Evolutionary conservation across 306 rosid species (phyloP).

Genomic region (Benincasa hispida): DNA sequence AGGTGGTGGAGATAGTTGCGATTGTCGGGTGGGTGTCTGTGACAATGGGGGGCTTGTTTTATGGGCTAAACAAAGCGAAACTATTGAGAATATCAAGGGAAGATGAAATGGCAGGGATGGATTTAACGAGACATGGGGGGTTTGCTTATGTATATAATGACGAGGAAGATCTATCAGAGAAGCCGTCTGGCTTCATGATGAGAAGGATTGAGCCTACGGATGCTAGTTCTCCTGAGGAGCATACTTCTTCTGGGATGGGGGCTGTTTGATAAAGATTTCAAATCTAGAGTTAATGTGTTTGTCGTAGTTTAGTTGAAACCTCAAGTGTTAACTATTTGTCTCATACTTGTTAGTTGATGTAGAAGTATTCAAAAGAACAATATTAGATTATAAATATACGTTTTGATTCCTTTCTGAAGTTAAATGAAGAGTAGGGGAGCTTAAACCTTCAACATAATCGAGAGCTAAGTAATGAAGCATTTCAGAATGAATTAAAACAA

Average conservation of each 20-base stretch:
- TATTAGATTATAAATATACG: no score
- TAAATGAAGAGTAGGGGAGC: no score
- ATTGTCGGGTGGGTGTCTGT: constrained; percentile 58
- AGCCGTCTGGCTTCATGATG: constrained; percentile 14
- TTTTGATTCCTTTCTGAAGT: no score
- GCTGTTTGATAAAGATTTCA: not conserved
- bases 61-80: constrained; percentile 31
- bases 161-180: constrained; percentile 14
- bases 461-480: no score
- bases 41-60: constrained; percentile 65
- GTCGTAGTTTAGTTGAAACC: no score
- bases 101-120: constrained; percentile 70
- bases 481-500: no score
- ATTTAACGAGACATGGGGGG: constrained; percentile 64
- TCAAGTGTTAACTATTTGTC: no score
- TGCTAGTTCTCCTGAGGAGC: not conserved
- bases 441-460: no score
- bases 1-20: constrained; percentile 35
- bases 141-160: constrained; percentile 56
- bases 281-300: no score
- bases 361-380: no score
- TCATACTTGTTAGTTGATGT: no score
- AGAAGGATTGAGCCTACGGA: constrained; percentile 12
- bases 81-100: constrained; percentile 41
- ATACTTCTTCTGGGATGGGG: not conserved